Percentiles rank a stretch among this genome's conserved stretches.
Evolutionary conservation across 805 yeast genomes (phyloP).

Genomic region (Pichia pseudocactophila): DNA sequence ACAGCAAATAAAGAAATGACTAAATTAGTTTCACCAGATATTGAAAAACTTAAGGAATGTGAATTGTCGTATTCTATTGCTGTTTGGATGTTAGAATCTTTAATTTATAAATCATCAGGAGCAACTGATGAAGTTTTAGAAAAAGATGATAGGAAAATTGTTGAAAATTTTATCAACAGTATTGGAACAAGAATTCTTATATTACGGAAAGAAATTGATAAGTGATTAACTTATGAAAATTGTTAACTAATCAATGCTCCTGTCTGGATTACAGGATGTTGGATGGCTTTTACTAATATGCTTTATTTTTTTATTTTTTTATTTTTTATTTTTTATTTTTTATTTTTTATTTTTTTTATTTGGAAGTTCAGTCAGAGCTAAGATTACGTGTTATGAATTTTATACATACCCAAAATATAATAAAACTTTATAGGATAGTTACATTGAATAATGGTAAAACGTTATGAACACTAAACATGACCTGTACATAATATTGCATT

Average conservation of each 20-base stretch:
- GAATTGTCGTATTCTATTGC: constrained; percentile 86
- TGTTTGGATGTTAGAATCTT: constrained; percentile 90
- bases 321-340: too few relatives aligned
- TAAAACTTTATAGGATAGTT: too few relatives aligned
- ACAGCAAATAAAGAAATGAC: constrained; percentile 82
- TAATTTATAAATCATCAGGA: constrained; percentile 39
- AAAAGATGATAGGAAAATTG: constrained; percentile 62
- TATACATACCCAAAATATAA: too few relatives aligned
- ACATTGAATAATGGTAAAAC: too few relatives aligned
- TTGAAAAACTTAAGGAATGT: constrained; percentile 66
- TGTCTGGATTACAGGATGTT: background rate
- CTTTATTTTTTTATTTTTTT: too few relatives aligned
- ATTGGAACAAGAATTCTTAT: constrained; percentile 74
- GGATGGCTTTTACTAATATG: too few relatives aligned
- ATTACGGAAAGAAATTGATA: constrained; percentile 47
- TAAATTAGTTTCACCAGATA: constrained; percentile 21
- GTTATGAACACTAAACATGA: too few relatives aligned
- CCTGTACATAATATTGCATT: too few relatives aligned
- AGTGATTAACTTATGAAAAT: background rate
- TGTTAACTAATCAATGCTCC: background rate
- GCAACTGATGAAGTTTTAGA: constrained; percentile 37
- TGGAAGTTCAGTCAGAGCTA: too few relatives aligned
- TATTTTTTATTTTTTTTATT: too few relatives aligned
- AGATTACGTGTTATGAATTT: too few relatives aligned
- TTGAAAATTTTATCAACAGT: constrained; percentile 73